Conservation (phyloP, 371 early-diverging fungal species). For the Rhizopus sp. region DNA sequence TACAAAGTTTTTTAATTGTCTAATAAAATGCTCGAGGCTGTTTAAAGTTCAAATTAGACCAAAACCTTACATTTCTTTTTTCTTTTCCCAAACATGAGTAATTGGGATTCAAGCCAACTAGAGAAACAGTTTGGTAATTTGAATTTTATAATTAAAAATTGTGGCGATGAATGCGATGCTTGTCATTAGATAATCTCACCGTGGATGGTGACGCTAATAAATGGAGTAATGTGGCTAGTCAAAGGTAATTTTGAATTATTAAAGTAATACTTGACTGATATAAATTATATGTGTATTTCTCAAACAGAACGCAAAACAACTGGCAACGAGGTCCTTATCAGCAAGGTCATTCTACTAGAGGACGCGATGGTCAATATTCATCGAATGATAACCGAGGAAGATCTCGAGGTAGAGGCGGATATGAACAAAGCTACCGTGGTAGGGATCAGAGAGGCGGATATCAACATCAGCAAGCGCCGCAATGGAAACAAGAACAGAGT, state of each 20-base stretch:
- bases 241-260: too few relatives aligned
- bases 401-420: slow-evolving; percentile 2
- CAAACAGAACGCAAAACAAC: slow-evolving; percentile 7
- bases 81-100: slow-evolving; percentile 18
- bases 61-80: not conserved
- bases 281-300: not conserved
- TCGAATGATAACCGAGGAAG: too few relatives aligned
- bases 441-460: not conserved
- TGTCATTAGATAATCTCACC: slow-evolving; percentile 1
- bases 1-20: too few relatives aligned
- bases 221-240: slow-evolving; percentile 4
- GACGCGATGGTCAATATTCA: slow-evolving; percentile 1
- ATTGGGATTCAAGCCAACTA: slow-evolving; percentile 12
- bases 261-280: too few relatives aligned
- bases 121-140: slow-evolving; percentile 14
- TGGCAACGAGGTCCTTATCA: not conserved
- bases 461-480: slow-evolving; percentile 2
- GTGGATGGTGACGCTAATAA: slow-evolving; percentile 5
- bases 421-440: slow-evolving; percentile 4
- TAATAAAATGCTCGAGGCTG: too few relatives aligned
- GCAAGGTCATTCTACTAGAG: not conserved
- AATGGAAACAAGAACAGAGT: slow-evolving; percentile 2
- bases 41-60: too few relatives aligned
- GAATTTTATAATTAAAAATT: not conserved
- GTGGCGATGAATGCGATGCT: not conserved